phyloP scores from a whole-genome alignment of 257 asterid species.

The Lavandula angustifolia region DNA sequence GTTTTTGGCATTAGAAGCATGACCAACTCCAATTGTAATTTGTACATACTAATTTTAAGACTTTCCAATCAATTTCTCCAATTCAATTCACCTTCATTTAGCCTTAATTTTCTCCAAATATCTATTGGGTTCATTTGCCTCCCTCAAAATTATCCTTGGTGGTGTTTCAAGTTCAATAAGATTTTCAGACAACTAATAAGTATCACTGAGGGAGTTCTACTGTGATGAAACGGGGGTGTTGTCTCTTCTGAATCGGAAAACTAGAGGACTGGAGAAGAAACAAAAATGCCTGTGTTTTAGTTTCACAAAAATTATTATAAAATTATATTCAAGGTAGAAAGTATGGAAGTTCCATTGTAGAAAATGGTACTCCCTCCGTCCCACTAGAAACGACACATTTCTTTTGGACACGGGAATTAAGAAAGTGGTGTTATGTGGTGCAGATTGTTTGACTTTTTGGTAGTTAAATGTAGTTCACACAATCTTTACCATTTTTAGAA shows the following conservation, averaged over 20 bases:
- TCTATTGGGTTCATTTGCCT: background rate
- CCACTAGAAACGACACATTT: no score
- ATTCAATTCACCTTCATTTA: constrained; percentile 3
- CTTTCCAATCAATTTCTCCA: background rate
- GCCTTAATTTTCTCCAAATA: background rate
- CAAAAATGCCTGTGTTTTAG: constrained; percentile 8
- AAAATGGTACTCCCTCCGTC: constrained; percentile 2
- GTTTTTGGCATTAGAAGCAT: background rate
- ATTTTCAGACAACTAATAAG: background rate
- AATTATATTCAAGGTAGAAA: constrained; percentile 63
- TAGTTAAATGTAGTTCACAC: no score
- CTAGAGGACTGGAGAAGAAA: constrained; percentile 6
- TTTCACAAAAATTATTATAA: constrained; percentile 7
- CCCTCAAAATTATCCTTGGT: background rate
- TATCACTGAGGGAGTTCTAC: background rate
- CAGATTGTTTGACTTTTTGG: no score
- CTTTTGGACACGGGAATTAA: no score
- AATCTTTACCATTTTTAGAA: no score
- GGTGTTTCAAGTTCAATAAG: background rate
- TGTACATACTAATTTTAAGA: background rate
- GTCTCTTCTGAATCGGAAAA: background rate
- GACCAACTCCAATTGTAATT: constrained; percentile 7
- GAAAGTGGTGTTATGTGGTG: no score
- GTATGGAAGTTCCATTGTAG: background rate
- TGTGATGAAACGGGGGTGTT: background rate